phyloP scores from a whole-genome alignment of 2,329 filamentous ascomycete species.

The Talaromyces sp. region DNA sequence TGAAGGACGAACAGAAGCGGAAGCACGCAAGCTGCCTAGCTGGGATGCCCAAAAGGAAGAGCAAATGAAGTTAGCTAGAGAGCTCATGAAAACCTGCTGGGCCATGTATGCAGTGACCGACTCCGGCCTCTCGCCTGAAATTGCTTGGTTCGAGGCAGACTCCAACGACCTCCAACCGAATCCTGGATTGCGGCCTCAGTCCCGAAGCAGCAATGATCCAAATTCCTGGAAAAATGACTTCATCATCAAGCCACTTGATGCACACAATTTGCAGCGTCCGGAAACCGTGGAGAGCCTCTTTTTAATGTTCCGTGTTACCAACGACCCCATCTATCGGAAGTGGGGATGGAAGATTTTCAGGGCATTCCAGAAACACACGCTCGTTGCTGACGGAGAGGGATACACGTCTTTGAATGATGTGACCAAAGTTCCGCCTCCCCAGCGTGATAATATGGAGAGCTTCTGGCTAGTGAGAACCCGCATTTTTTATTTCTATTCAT shows the following conservation, averaged over 20 bases:
- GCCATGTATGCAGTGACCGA: slow-evolving; percentile 89
- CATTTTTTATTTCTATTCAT: no score
- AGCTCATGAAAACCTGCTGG: slow-evolving; percentile 96
- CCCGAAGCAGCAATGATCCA: slow-evolving; percentile 20
- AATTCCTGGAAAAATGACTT: slow-evolving; percentile 69
- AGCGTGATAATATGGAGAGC: slow-evolving; percentile 91
- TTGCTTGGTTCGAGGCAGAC: slow-evolving; percentile 78
- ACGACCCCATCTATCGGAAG: slow-evolving; percentile 78
- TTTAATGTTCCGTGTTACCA: slow-evolving; percentile 98
- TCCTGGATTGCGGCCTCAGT: slow-evolving; percentile 23
- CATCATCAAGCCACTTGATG: slow-evolving; percentile 69
- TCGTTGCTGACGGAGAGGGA: slow-evolving; percentile 67
- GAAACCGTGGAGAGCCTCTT: slow-evolving; percentile 93
- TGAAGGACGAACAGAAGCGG: slow-evolving; percentile 65
- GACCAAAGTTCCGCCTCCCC: slow-evolving; percentile 60
- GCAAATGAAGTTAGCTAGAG: slow-evolving; percentile 78
- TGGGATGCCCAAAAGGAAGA: slow-evolving; percentile 79
- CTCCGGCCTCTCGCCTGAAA: slow-evolving; percentile 86
- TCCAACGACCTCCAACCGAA: slow-evolving; percentile 41
- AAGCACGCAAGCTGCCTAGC: slow-evolving; percentile 63
- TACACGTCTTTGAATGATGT: slow-evolving; percentile 79
- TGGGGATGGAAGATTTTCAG: slow-evolving; percentile 99
- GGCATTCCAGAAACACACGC: slow-evolving; percentile 78
- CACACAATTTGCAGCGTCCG: slow-evolving; percentile 88
- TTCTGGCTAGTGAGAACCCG: slow-evolving; percentile 68